phyloP scores from a whole-genome alignment of 225 moss, liverwort and hornwort species.

The Neckera pumila region DNA sequence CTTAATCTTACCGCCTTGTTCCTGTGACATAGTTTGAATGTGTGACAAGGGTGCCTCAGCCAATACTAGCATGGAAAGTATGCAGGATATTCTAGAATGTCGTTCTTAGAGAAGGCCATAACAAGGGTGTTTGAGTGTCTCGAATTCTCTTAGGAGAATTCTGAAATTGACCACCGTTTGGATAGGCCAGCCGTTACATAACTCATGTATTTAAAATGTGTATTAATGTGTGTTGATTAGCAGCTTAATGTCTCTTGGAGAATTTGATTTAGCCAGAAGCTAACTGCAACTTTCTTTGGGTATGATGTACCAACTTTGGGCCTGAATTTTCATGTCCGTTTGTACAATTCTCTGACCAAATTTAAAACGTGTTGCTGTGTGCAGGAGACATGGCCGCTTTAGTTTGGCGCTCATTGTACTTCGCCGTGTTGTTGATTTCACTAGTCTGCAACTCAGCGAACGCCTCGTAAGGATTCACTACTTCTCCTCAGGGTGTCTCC shows the following conservation, averaged over 20 bases:
- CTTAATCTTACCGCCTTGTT: too few species aligned
- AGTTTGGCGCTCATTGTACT: neutral
- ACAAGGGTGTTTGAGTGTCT: neutral
- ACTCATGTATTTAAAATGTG: too few species aligned
- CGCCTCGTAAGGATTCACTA: too few species aligned
- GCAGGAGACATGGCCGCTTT: constrained; percentile 14
- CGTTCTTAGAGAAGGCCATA: neutral
- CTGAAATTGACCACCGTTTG: too few species aligned
- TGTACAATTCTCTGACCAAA: neutral
- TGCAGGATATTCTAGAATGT: neutral
- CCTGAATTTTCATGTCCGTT: neutral
- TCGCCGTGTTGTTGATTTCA: neutral
- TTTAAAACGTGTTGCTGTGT: neutral
- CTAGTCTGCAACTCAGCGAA: neutral
- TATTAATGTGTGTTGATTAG: neutral
- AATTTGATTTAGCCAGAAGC: neutral
- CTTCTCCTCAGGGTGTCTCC: too few species aligned
- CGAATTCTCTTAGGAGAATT: neutral
- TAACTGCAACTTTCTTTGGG: neutral
- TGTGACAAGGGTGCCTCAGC: neutral
- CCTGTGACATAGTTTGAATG: neutral
- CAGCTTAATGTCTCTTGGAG: neutral
- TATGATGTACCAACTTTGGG: neutral
- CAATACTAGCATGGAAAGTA: too few species aligned
- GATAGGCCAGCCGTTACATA: neutral